These are phyloP conservation scores for Myriosclerotinia curreyana DNA, from an alignment of 2,329 filamentous ascomycete species.

Conservation along the genomic window DNA sequence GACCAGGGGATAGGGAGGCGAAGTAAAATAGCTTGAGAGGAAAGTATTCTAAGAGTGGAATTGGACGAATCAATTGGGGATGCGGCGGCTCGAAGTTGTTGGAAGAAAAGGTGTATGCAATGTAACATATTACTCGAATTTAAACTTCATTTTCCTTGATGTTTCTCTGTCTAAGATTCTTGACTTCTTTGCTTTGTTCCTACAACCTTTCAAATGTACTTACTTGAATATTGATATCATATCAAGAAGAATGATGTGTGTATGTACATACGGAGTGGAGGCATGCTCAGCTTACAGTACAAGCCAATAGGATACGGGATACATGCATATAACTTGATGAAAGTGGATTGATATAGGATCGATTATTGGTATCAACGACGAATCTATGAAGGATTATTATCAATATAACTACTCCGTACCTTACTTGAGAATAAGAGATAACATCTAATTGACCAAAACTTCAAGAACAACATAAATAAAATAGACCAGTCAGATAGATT, in stretches of 20 bases:
- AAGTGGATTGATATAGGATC: neutral
- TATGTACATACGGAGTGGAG: neutral
- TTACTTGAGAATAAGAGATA: neutral
- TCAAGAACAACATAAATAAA: neutral
- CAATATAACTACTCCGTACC: too few relatives aligned
- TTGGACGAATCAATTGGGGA: conserved; percentile 12
- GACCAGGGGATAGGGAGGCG: conserved; percentile 13
- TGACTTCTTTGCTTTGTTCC: neutral
- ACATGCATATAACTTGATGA: too few relatives aligned
- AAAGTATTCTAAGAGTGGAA: conserved; percentile 4
- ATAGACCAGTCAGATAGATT: neutral
- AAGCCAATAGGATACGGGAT: too few relatives aligned
- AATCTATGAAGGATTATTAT: too few relatives aligned
- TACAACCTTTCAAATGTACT: neutral
- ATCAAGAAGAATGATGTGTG: neutral
- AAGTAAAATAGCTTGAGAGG: conserved; percentile 19
- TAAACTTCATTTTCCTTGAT: conserved; percentile 8
- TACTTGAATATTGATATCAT: neutral
- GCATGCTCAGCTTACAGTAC: neutral
- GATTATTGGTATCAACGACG: too few relatives aligned
- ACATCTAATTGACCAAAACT: neutral
- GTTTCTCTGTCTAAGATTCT: neutral
- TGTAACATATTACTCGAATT: conserved; percentile 19
- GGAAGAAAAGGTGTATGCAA: conserved; percentile 18
- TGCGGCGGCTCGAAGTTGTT: conserved; percentile 5